A percentile compares a stretch with the other conserved stretches of the same genome.
phyloP scores from a whole-genome alignment of 345 rosid species.

The Brassica napus region DNA sequence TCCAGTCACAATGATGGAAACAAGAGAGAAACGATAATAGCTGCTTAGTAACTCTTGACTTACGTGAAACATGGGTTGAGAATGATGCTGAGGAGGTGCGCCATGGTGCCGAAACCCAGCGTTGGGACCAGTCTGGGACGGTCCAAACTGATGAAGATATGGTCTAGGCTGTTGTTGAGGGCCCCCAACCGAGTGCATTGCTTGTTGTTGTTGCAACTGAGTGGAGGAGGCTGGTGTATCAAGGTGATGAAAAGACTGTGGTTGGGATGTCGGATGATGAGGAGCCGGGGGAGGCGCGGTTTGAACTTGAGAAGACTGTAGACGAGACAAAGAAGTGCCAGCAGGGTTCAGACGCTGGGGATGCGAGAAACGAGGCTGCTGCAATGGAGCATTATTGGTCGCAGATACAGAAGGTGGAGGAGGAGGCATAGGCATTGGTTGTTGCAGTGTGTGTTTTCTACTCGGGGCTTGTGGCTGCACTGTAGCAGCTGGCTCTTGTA shows the following conservation, averaged over 20 bases:
- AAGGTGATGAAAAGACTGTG: constrained; percentile 56
- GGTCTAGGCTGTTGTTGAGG: constrained; percentile 65
- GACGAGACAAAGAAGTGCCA: constrained; percentile 47
- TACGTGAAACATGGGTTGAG: constrained; percentile 80
- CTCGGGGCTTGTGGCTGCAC: constrained; percentile 52
- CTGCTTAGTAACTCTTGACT: constrained; percentile 38
- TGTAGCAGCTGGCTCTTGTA: constrained; percentile 55
- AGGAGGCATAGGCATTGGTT: constrained; percentile 42
- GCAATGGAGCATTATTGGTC: constrained; percentile 55
- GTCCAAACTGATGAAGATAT: constrained; percentile 72
- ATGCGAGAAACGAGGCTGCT: constrained; percentile 55
- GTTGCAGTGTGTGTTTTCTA: constrained; percentile 65
- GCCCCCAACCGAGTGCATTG: constrained; percentile 55
- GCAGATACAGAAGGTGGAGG: constrained; percentile 50
- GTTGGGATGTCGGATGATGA: constrained; percentile 64
- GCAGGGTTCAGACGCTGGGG: constrained; percentile 62
- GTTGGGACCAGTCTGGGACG: constrained; percentile 59
- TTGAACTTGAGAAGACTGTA: constrained; percentile 63
- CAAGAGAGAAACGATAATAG: constrained; percentile 1
- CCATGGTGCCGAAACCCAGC: constrained; percentile 67
- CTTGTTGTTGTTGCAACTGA: constrained; percentile 80
- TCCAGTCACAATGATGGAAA: constrained; percentile 1
- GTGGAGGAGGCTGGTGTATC: constrained; percentile 55
- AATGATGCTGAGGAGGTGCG: constrained; percentile 71
- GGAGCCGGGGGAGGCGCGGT: constrained; percentile 49